phyloP scores from a whole-genome alignment of 768 basidiomycete genomes.

The Leucocoprinus leucothites region DNA sequence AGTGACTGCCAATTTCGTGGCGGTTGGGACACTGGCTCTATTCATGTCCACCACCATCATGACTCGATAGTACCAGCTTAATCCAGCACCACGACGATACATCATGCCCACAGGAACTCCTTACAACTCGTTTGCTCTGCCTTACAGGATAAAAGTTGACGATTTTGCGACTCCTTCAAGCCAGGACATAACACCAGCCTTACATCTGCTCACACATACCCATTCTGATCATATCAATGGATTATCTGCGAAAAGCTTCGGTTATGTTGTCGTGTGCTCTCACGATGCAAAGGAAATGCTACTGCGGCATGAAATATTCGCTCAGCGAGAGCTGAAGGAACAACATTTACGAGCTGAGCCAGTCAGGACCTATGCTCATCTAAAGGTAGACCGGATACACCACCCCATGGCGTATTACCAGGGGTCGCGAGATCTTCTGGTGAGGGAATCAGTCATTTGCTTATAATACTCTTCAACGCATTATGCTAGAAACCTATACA shows the following conservation, averaged over 20 bases:
- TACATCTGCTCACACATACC: conserved; percentile 86
- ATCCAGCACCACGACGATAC: not conserved
- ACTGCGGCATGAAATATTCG: conserved; percentile 68
- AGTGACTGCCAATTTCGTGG: not conserved
- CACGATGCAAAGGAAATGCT: conserved; percentile 85
- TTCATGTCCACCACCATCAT: not conserved
- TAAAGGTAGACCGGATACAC: conserved; percentile 53
- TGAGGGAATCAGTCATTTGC: conserved; percentile 29
- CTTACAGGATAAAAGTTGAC: conserved; percentile 86
- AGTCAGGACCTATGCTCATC: conserved; percentile 60
- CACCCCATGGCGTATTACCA: conserved; percentile 41
- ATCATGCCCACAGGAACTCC: conserved; percentile 76
- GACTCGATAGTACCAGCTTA: conserved; percentile 3
- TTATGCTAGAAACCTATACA: conserved; percentile 52
- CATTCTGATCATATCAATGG: conserved; percentile 88
- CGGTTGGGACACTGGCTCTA: too few species aligned
- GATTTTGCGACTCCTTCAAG: conserved; percentile 53
- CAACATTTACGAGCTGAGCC: conserved; percentile 47
- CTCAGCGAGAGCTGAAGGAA: conserved; percentile 58
- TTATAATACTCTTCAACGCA: not conserved
- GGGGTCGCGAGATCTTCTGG: conserved; percentile 67
- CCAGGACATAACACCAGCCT: conserved; percentile 34
- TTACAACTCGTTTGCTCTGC: conserved; percentile 69
- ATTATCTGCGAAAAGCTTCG: conserved; percentile 72
- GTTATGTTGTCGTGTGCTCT: conserved; percentile 72